Evolutionary conservation across 1,139 yeast species (phyloP).

Genomic region (Taiozyma sp.): DNA sequence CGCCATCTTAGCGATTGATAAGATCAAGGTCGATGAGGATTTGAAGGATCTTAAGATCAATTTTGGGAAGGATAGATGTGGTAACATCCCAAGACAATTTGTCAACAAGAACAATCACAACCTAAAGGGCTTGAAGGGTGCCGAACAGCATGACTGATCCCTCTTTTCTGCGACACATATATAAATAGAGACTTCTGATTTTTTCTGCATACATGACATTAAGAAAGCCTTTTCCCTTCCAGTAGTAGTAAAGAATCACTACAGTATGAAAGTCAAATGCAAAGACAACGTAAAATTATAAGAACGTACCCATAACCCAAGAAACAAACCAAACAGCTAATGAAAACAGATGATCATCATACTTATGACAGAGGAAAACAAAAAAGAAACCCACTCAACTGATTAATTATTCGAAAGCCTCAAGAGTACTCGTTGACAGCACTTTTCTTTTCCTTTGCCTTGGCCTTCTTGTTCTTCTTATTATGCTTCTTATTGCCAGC

Average conservation of each 20-base stretch:
- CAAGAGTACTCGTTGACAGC: neutral
- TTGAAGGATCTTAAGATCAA: constrained; percentile 58
- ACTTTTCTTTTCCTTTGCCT: constrained; percentile 1
- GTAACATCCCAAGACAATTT: constrained; percentile 46
- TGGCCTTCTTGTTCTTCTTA: constrained; percentile 58
- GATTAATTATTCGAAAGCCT: neutral
- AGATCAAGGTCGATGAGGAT: constrained; percentile 44
- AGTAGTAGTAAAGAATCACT: neutral
- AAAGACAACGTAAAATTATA: neutral
- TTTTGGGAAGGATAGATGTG: constrained; percentile 84
- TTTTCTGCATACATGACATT: neutral
- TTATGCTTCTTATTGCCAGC: constrained; percentile 61
- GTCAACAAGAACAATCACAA: constrained; percentile 7
- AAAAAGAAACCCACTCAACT: neutral
- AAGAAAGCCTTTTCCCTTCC: neutral
- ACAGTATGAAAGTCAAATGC: neutral
- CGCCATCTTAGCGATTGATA: constrained; percentile 80
- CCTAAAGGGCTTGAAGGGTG: neutral
- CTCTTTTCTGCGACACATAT: neutral
- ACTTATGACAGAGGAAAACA: neutral
- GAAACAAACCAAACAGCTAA: neutral
- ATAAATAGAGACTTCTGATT: neutral
- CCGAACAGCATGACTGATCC: neutral
- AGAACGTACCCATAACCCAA: neutral
- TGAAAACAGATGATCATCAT: neutral